These are phyloP conservation scores for Backusella psychrophila DNA, from an alignment of 192 early-diverging fungal genomes.

Conservation along the genomic window DNA sequence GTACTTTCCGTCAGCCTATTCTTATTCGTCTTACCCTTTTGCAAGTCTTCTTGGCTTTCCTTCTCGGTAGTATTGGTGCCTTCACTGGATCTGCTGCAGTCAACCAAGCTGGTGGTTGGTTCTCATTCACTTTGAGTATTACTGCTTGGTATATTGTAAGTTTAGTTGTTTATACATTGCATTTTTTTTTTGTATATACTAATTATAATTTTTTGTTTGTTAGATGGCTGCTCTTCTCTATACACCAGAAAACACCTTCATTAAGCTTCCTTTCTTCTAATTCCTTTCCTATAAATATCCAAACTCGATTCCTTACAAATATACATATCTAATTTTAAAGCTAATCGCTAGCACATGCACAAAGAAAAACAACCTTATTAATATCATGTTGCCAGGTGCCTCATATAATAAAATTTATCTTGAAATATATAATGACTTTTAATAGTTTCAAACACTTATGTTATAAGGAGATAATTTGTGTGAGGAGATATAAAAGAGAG, in stretches of 20 bases:
- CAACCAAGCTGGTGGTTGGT: slow-evolving; percentile 21
- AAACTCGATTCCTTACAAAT: neutral
- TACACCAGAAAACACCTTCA: slow-evolving; percentile 1
- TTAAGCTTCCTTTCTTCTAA: slow-evolving; percentile 25
- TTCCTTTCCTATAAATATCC: neutral
- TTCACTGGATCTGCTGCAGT: neutral
- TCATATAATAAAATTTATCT: neutral
- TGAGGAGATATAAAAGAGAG: neutral
- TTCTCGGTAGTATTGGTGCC: slow-evolving; percentile 16
- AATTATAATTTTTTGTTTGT: no score
- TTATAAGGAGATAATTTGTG: neutral
- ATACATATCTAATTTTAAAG: neutral
- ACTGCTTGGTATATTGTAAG: slow-evolving; percentile 26
- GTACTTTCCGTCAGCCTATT: slow-evolving; percentile 22
- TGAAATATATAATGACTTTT: neutral
- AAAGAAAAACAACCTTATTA: neutral
- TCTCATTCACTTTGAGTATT: slow-evolving; percentile 20
- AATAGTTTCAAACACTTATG: neutral
- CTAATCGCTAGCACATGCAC: neutral
- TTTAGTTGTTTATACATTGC: no score
- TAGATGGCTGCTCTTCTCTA: slow-evolving; percentile 16
- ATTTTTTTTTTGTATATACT: no score
- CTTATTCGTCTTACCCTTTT: slow-evolving; percentile 15
- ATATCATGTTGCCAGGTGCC: neutral
- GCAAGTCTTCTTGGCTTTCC: slow-evolving; percentile 25